Percentiles rank a stretch among this genome's conserved stretches.
phyloP scores from a whole-genome alignment of 257 asterid species.

The Solanum acaule region DNA sequence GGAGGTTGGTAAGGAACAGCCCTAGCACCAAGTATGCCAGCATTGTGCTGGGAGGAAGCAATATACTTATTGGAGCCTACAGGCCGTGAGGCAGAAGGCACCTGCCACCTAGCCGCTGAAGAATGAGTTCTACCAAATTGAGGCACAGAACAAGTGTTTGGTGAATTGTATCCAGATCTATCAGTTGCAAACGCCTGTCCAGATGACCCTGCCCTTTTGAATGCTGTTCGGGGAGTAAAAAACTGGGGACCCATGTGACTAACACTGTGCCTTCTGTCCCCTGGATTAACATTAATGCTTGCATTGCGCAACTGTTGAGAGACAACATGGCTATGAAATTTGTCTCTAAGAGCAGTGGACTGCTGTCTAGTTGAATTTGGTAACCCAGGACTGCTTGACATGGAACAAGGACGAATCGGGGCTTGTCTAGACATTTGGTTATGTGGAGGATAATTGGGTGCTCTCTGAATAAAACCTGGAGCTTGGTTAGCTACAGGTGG shows the following conservation, averaged over 20 bases:
- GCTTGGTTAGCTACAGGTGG: constrained; percentile 9
- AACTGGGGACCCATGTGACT: constrained; percentile 19
- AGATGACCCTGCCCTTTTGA: constrained; percentile 20
- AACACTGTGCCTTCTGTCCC: constrained; percentile 15
- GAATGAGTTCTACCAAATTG: constrained; percentile 11
- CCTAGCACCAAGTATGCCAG: constrained; percentile 4
- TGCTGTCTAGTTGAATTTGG: constrained; percentile 10
- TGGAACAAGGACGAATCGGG: constrained; percentile 19
- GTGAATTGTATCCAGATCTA: constrained; percentile 4
- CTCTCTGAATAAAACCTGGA: constrained; percentile 7
- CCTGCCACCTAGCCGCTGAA: constrained; percentile 13
- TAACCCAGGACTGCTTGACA: constrained; percentile 14
- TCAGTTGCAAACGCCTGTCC: constrained; percentile 11
- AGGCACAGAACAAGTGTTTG: neutral
- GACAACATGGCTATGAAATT: constrained; percentile 7
- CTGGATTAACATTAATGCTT: constrained; percentile 4
- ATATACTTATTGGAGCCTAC: neutral
- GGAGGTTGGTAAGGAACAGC: neutral
- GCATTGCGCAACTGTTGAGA: constrained; percentile 15
- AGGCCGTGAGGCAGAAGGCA: constrained; percentile 2
- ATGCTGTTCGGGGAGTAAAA: constrained; percentile 13
- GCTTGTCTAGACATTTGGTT: constrained; percentile 11
- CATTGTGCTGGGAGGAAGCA: constrained; percentile 5
- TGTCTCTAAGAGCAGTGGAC: constrained; percentile 14
- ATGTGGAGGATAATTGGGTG: constrained; percentile 7